Evolutionary conservation across 805 yeast genomes (phyloP).

Genomic region (Saturnispora diversa): DNA sequence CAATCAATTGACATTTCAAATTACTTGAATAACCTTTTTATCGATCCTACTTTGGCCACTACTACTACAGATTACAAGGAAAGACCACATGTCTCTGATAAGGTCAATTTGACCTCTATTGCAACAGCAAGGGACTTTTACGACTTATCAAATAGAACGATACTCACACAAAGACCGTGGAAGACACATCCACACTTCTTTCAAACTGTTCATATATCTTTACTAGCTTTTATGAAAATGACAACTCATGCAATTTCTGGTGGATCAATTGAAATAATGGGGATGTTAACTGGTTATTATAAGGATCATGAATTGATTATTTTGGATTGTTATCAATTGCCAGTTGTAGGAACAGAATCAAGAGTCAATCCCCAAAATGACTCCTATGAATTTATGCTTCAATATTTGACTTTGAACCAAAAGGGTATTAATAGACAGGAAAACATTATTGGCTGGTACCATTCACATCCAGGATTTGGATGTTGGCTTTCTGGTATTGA

Average conservation of each 20-base stretch:
- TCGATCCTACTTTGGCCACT: no score
- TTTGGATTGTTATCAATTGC: conserved; percentile 75
- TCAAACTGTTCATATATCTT: conserved; percentile 53
- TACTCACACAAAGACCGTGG: conserved; percentile 41
- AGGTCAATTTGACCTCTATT: not conserved
- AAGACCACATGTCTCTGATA: not conserved
- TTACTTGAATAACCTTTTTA: no score
- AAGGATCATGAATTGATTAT: conserved; percentile 50
- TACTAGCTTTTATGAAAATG: conserved; percentile 69
- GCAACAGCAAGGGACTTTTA: not conserved
- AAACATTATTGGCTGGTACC: conserved; percentile 94
- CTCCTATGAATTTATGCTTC: conserved; percentile 92
- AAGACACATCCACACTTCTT: conserved; percentile 50
- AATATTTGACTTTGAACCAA: conserved; percentile 54
- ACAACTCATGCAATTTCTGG: conserved; percentile 74
- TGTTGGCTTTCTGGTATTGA: conserved; percentile 95
- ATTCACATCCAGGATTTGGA: conserved; percentile 93
- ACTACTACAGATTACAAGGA: not conserved
- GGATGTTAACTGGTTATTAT: conserved; percentile 77
- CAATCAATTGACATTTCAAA: no score
- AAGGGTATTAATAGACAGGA: conserved; percentile 41
- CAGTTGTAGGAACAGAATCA: conserved; percentile 95
- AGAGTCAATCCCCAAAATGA: conserved; percentile 91
- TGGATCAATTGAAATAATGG: conserved; percentile 89
- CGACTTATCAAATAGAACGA: not conserved